phyloP scores from a whole-genome alignment of 352 stramenopile genomes.

The Phytophthora foliorum region DNA sequence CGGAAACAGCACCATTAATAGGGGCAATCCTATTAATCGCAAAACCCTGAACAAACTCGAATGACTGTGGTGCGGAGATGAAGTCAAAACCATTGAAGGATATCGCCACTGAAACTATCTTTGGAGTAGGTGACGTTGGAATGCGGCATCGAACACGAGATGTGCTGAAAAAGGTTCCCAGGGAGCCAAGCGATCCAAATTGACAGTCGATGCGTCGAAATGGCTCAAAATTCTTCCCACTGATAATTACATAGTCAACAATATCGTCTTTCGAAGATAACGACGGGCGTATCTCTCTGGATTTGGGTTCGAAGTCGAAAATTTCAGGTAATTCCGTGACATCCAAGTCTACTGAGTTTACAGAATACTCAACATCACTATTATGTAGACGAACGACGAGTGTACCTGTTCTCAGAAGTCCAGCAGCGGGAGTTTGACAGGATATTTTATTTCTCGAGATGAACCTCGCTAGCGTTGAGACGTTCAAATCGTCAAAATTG shows the following conservation, averaged over 20 bases:
- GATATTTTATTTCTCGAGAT: conserved; percentile 27
- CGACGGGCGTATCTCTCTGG: conserved; percentile 11
- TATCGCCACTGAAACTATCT: conserved; percentile 44
- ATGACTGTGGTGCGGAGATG: conserved; percentile 32
- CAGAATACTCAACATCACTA: conserved; percentile 31
- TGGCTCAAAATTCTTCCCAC: conserved; percentile 60
- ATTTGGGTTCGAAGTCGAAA: conserved; percentile 41
- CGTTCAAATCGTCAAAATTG: conserved; percentile 36
- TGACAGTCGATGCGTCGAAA: conserved; percentile 47
- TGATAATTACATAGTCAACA: conserved; percentile 29
- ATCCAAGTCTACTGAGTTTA: conserved; percentile 38
- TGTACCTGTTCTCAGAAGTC: conserved; percentile 15
- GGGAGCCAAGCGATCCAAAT: conserved; percentile 40
- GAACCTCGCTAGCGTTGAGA: conserved; percentile 37
- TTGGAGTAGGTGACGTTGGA: conserved; percentile 33
- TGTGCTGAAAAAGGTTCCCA: conserved; percentile 45
- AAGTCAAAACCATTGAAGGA: conserved; percentile 82
- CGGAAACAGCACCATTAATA: conserved; percentile 54
- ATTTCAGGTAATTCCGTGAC: conserved; percentile 43
- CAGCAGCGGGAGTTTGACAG: conserved; percentile 24
- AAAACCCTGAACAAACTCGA: conserved; percentile 51
- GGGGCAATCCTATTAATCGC: conserved; percentile 50
- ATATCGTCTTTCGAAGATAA: conserved; percentile 1
- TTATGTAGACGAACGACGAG: conserved; percentile 31
- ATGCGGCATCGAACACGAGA: conserved; percentile 56